Percentiles rank a stretch among this genome's conserved stretches.
phyloP scores from a whole-genome alignment of 306 rosid species.

The Fagus crenata region DNA sequence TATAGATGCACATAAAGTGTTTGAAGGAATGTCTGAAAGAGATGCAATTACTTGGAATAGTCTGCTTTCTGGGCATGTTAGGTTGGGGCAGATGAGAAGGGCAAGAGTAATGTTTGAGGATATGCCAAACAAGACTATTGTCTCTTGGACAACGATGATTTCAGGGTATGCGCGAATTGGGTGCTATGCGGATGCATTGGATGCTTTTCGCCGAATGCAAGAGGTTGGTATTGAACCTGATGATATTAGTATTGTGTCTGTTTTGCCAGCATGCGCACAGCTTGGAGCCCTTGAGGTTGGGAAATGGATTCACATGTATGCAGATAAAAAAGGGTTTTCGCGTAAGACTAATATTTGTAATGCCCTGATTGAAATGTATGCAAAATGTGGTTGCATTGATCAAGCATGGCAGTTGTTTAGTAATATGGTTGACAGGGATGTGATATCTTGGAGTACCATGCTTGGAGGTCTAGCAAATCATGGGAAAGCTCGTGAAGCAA shows the following conservation, averaged over 20 bases:
- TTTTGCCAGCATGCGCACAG: conserved; percentile 73
- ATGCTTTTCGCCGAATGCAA: conserved; percentile 66
- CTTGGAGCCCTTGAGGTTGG: conserved; percentile 85
- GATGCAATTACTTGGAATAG: conserved; percentile 76
- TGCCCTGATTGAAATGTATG: conserved; percentile 81
- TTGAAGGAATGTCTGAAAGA: conserved; percentile 55
- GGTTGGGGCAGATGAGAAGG: conserved; percentile 54
- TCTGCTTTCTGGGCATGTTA: conserved; percentile 58
- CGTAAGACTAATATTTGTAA: conserved; percentile 46
- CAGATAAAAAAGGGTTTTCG: conserved; percentile 44
- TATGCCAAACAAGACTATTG: conserved; percentile 67
- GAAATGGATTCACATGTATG: conserved; percentile 73
- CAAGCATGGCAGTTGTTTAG: conserved; percentile 59
- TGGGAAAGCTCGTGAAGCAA: conserved; percentile 62
- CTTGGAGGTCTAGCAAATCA: conserved; percentile 69
- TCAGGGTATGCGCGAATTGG: conserved; percentile 64
- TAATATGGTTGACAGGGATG: conserved; percentile 52
- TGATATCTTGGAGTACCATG: conserved; percentile 86
- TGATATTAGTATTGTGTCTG: conserved; percentile 67
- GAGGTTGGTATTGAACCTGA: conserved; percentile 64
- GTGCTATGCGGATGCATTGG: conserved; percentile 57
- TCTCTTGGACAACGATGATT: conserved; percentile 79
- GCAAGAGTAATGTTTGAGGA: conserved; percentile 63
- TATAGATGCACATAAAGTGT: conserved; percentile 49
- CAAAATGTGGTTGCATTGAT: conserved; percentile 70